phyloP scores from a whole-genome alignment of 139 green algal genomes.

The Picochlorum sp. region DNA sequence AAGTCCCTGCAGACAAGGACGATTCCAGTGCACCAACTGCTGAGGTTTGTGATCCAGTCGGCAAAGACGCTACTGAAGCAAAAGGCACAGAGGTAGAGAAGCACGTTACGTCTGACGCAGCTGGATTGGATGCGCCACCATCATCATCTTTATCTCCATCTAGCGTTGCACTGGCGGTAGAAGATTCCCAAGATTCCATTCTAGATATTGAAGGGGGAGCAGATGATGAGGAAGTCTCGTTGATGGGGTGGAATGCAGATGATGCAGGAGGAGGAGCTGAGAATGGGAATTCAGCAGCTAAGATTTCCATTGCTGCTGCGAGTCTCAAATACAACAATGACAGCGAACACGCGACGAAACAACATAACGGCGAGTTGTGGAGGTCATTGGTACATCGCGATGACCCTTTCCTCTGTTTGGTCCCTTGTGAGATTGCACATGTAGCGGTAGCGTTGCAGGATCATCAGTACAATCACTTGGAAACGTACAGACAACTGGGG shows the following conservation, averaged over 20 bases:
- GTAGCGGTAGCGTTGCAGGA: conserved; percentile 4
- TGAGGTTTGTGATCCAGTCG: background rate
- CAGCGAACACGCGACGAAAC: background rate
- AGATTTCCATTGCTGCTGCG: background rate
- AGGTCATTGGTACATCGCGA: background rate
- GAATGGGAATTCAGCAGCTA: conserved; percentile 5
- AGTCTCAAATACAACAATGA: background rate
- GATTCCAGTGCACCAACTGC: background rate
- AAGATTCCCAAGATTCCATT: background rate
- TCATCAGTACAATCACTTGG: conserved; percentile 7
- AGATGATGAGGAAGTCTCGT: conserved; percentile 6
- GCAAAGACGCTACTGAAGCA: background rate
- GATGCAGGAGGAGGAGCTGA: background rate
- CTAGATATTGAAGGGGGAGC: background rate
- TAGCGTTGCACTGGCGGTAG: background rate
- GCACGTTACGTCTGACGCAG: background rate
- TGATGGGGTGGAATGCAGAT: conserved; percentile 6
- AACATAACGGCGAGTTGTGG: background rate
- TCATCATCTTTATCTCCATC: background rate
- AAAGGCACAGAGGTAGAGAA: background rate
- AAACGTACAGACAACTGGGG: conserved; percentile 3
- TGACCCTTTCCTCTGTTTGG: conserved; percentile 3
- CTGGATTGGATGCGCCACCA: background rate
- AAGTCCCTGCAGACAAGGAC: background rate
- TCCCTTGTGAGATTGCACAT: conserved; percentile 1